Conservation (phyloP, 2,329 filamentous ascomycete genomes). For the Fusarium neocosmosporiellum region DNA sequence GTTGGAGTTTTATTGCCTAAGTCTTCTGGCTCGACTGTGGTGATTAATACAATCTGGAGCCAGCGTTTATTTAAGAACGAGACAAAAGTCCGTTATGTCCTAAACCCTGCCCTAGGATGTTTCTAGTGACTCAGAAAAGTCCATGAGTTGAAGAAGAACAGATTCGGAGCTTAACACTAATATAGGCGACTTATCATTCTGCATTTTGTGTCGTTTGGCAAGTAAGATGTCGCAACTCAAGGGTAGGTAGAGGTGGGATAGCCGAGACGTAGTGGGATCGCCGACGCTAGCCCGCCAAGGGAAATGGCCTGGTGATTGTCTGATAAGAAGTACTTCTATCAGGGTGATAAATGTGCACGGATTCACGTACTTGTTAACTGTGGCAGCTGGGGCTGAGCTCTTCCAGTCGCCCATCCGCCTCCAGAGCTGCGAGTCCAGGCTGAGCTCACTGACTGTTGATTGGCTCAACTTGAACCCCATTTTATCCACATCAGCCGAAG, state of each 20-base stretch:
- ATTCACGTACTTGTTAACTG: neutral
- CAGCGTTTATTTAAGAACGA: too few relatives aligned
- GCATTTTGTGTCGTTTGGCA: neutral
- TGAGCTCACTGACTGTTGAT: neutral
- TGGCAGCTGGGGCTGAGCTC: neutral
- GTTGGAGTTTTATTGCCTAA: too few relatives aligned
- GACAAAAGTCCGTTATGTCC: too few relatives aligned
- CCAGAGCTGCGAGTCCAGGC: neutral
- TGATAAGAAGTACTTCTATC: neutral
- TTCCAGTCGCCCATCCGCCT: neutral
- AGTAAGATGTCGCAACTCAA: neutral
- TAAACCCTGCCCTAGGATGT: too few relatives aligned
- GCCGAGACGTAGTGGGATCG: neutral
- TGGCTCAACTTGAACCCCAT: neutral
- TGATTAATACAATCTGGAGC: too few relatives aligned
- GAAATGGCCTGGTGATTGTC: too few relatives aligned
- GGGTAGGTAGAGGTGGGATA: neutral
- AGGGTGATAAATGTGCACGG: neutral
- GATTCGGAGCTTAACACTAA: neutral
- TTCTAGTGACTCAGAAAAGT: too few relatives aligned
- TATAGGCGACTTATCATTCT: neutral
- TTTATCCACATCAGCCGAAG: conserved; percentile 5
- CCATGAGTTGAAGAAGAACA: too few relatives aligned
- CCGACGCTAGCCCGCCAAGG: neutral
- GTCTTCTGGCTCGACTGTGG: too few relatives aligned